phyloP scores from a whole-genome alignment of 805 yeast genomes.

The Starmerella floricola region DNA sequence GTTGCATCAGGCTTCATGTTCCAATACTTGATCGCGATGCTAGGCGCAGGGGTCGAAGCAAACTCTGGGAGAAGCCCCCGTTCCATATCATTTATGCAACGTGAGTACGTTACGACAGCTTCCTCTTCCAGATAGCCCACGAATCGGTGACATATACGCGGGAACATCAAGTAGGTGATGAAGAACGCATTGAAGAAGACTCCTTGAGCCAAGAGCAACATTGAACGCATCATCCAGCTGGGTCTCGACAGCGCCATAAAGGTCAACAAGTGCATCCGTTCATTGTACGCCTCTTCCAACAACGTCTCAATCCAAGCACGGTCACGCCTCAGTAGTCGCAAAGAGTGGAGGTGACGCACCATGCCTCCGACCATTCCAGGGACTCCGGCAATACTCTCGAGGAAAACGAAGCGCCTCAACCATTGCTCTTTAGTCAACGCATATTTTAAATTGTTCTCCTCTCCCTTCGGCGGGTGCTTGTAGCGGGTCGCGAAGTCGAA shows the following conservation, averaged over 20 bases:
- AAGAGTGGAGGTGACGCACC: slow-evolving; percentile 8
- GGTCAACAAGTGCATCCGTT: slow-evolving; percentile 6
- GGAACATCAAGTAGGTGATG: slow-evolving; percentile 4
- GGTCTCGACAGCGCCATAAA: slow-evolving; percentile 3
- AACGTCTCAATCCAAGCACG: slow-evolving; percentile 7
- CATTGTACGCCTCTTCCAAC: slow-evolving; percentile 8
- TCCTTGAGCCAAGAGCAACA: slow-evolving; percentile 5
- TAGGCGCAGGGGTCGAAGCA: slow-evolving; percentile 2
- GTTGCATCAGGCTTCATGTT: slow-evolving; percentile 1
- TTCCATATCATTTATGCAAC: slow-evolving; percentile 4
- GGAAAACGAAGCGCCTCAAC: slow-evolving; percentile 4
- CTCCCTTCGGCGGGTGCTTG: slow-evolving; percentile 5
- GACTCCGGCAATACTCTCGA: slow-evolving; percentile 8
- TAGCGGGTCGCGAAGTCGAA: slow-evolving; percentile 5
- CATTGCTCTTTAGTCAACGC: slow-evolving; percentile 1
- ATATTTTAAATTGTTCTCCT: slow-evolving; percentile 2
- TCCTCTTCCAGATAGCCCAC: slow-evolving; percentile 10
- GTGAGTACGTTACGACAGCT: slow-evolving; percentile 3
- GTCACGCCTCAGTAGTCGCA: slow-evolving; percentile 4
- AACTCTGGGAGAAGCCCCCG: slow-evolving; percentile 4
- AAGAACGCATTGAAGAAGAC: slow-evolving; percentile 7
- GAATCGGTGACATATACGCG: slow-evolving; percentile 7
- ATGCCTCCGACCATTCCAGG: slow-evolving; percentile 11
- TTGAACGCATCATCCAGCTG: slow-evolving; percentile 3
- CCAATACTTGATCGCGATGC: slow-evolving; percentile 7